A percentile compares a stretch with the other conserved stretches of the same genome.
phyloP scores from a whole-genome alignment of 1,284 basidiomycete species.

The Irpex sp. region DNA sequence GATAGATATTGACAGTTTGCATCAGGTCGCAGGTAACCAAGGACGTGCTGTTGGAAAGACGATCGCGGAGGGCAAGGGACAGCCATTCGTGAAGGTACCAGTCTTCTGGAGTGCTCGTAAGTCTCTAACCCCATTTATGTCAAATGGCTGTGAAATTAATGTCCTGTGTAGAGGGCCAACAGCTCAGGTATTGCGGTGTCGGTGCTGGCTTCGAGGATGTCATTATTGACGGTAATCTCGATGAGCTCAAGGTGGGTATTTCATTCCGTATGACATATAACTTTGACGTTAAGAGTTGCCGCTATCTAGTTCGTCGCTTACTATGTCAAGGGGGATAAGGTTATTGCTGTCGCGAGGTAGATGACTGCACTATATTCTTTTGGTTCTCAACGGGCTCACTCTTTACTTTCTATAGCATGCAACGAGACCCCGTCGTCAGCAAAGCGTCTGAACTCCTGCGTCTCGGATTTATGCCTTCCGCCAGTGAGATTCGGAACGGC shows the following conservation, averaged over 20 bases:
- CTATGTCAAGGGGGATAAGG: constrained; percentile 74
- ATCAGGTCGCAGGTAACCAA: constrained; percentile 79
- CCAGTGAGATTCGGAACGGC: constrained; percentile 69
- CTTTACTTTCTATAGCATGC: constrained; percentile 51
- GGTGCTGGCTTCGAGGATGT: constrained; percentile 70
- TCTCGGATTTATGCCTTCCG: constrained; percentile 77
- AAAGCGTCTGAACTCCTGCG: constrained; percentile 82
- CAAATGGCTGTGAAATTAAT: constrained; percentile 9
- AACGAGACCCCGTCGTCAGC: constrained; percentile 78
- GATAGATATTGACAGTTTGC: not conserved
- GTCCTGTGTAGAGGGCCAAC: constrained; percentile 54
- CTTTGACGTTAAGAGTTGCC: not conserved
- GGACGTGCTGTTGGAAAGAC: constrained; percentile 81
- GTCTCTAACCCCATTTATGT: constrained; percentile 26
- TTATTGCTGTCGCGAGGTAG: constrained; percentile 80
- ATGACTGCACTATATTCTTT: not conserved
- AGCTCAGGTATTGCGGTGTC: constrained; percentile 80
- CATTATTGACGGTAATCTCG: constrained; percentile 73
- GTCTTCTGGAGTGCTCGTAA: constrained; percentile 87
- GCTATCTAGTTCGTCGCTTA: constrained; percentile 74
- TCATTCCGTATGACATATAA: not conserved
- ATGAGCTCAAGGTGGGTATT: constrained; percentile 70
- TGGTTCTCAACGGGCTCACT: not conserved
- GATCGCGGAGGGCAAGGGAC: constrained; percentile 52
- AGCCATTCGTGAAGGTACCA: constrained; percentile 76